Evolutionary conservation across 176 grass and related monocot genomes (phyloP).

Genomic region (Microstegium vimineum): DNA sequence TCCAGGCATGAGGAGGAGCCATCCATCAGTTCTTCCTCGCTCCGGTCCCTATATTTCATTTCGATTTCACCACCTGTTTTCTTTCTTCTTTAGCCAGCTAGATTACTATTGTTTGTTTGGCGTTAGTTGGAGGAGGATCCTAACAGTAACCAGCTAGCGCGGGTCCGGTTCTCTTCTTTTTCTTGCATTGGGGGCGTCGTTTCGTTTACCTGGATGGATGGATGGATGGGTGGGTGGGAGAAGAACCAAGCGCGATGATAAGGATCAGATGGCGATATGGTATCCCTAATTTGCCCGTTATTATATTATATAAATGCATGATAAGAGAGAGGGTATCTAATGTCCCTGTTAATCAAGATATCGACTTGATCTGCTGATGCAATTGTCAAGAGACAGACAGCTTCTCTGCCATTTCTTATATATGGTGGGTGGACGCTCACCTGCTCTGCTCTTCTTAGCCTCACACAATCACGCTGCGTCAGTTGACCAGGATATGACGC

Average conservation of each 20-base stretch:
- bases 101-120: not conserved
- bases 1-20: not conserved
- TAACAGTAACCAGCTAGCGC: not conserved
- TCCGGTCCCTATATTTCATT: not conserved
- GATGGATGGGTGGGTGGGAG: too few relatives aligned
- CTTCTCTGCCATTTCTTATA: not conserved
- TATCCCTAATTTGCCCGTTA: conserved; percentile 2
- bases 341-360: conserved; percentile 33
- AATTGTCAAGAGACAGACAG: not conserved
- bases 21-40: not conserved
- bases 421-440: conserved; percentile 15
- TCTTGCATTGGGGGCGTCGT: too few relatives aligned
- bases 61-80: not conserved
- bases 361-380: conserved; percentile 28
- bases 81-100: not conserved
- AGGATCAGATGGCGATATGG: conserved; percentile 7
- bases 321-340: conserved; percentile 33
- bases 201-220: too few relatives aligned
- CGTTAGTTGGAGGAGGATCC: not conserved
- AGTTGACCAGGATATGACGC: not conserved
- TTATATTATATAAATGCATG: conserved; percentile 24
- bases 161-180: too few relatives aligned
- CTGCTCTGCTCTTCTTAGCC: not conserved
- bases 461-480: not conserved
- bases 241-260: too few relatives aligned